Conservation (phyloP, 345 rosid species). For the Heritiera littoralis region DNA sequence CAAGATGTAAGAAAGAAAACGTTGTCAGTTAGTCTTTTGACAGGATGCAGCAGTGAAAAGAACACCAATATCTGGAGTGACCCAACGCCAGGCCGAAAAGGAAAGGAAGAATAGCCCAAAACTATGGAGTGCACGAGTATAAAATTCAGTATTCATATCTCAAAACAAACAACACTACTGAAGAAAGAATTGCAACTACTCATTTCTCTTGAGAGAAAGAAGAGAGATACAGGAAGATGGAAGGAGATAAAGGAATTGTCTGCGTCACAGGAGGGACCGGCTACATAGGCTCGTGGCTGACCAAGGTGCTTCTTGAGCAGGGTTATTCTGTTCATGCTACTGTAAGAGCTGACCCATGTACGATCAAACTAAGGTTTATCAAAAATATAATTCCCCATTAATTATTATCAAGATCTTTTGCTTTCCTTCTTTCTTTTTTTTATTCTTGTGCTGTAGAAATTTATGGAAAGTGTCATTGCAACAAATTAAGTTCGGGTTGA, state of each 20-base stretch:
- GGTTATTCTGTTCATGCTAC: conserved; percentile 10
- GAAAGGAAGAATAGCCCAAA: no score
- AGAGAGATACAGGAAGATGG: background rate
- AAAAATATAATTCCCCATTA: no score
- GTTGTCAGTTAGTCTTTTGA: no score
- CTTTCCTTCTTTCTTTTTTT: no score
- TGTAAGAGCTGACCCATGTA: background rate
- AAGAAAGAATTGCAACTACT: background rate
- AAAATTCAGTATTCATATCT: background rate
- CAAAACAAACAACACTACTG: background rate
- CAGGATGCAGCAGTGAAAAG: background rate
- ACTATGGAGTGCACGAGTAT: background rate
- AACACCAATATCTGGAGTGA: background rate
- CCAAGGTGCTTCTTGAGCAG: conserved; percentile 4
- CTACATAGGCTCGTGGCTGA: conserved; percentile 8
- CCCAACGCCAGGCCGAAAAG: background rate
- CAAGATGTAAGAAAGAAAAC: background rate
- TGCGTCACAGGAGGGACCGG: conserved; percentile 12
- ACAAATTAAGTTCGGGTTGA: background rate
- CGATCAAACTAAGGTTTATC: background rate
- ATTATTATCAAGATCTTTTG: no score
- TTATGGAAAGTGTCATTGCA: background rate
- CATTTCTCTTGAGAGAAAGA: background rate
- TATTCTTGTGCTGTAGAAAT: background rate
- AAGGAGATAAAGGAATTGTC: background rate